Evolutionary conservation across 2,329 filamentous ascomycete genomes (phyloP).

Genomic region (Fusarium hainanense): DNA sequence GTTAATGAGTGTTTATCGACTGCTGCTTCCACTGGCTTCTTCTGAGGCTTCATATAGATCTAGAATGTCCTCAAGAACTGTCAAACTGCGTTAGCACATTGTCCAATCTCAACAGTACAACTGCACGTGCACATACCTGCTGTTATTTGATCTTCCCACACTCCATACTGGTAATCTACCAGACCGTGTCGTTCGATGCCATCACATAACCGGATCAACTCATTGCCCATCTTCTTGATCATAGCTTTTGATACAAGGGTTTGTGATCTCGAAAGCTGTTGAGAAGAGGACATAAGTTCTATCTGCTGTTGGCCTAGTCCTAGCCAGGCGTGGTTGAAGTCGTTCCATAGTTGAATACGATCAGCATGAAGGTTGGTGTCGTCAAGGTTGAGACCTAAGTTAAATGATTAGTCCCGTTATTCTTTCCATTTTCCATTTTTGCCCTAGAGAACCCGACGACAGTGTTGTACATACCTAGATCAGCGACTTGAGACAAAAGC

Average conservation of each 20-base stretch:
- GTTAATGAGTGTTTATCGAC: constrained; percentile 26
- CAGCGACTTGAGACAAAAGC: constrained; percentile 65
- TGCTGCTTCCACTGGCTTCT: constrained; percentile 49
- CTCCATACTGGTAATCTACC: constrained; percentile 96
- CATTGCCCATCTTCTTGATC: constrained; percentile 82
- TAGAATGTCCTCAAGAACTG: constrained; percentile 56
- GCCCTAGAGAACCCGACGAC: background rate
- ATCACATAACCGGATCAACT: constrained; percentile 86
- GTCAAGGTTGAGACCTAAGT: constrained; percentile 82
- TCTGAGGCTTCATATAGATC: constrained; percentile 59
- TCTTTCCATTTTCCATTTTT: background rate
- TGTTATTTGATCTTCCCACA: constrained; percentile 94
- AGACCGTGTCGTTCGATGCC: constrained; percentile 90
- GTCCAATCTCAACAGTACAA: background rate
- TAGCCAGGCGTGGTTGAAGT: constrained; percentile 95
- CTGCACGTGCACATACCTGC: constrained; percentile 68
- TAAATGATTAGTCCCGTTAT: constrained; percentile 31
- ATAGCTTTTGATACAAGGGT: constrained; percentile 74
- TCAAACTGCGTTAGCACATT: constrained; percentile 22
- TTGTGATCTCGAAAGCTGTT: constrained; percentile 67
- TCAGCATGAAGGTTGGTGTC: constrained; percentile 80
- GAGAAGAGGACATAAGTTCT: constrained; percentile 73
- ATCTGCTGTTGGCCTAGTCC: constrained; percentile 85
- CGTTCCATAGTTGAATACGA: constrained; percentile 87
- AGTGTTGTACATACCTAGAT: constrained; percentile 60